Base-by-base conservation (phyloP, 2,329 filamentous ascomycete genomes). In the Torrubiella hemipterigena region DNA sequence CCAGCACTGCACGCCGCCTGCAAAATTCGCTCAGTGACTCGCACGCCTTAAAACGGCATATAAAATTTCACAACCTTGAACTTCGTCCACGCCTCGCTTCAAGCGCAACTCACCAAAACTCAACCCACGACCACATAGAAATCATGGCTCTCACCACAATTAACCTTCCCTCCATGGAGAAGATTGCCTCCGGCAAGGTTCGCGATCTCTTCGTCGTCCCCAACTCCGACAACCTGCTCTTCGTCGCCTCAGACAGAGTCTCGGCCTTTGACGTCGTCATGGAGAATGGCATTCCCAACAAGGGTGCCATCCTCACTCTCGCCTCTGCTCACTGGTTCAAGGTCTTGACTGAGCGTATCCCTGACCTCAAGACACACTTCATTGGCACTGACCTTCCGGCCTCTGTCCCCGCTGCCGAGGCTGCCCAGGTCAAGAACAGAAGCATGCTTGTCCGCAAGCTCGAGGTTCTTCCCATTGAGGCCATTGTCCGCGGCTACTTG, bases 221-320 rank as follows among this genome's bases (percentile, higher is more conserved):
- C 50, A 61, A 73, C 34, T 36, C 44, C 26, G 30, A 39, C 24
- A 80, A 73, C 3, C 71, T 93, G 5, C 77, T 93, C 34, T 89
- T 94, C 51, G 76, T 87, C 33, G 80, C 83, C 16, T 81, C 83
- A 11, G 87, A 95, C 61, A 80, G 91, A 43, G 91, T 95, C 54
- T 94, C 85, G 16, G 91, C 91, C 34, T 96, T 89, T 65, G 89
- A 96, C 68, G 85, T 93, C 45, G 75, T 93, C 45, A 77, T 93
- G 67, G 62, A 72, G 46, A 95, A 91, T 46, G 63, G 63, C 40
- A 61, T 70, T 30, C 60, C 63, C 27, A 49, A 59, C 49, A 74
- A 74, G 58, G 70, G 70, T 42, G 51, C 54, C 36, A 55, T 72
- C 31, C 56, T 73, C 30, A 67, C 61, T 17, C 47, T 52, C 28